These are phyloP conservation scores for Entomortierella chlamydospora DNA, from an alignment of 192 early-diverging fungal genomes.

Conservation along the genomic window DNA sequence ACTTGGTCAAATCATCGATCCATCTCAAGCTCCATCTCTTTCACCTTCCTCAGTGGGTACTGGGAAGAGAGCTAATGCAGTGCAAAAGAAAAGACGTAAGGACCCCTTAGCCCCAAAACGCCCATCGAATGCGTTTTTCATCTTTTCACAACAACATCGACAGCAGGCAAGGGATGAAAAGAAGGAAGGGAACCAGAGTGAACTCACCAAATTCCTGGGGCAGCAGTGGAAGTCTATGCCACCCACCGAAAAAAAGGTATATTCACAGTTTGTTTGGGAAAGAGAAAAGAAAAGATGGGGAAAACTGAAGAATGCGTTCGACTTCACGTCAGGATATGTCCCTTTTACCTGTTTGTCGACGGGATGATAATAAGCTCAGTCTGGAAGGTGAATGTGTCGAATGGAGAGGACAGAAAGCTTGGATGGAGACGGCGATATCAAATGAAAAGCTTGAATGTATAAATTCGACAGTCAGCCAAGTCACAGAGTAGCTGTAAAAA, in stretches of 20 bases:
- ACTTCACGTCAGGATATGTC: too few relatives aligned
- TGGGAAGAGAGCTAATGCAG: constrained; percentile 16
- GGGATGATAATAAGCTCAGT: too few relatives aligned
- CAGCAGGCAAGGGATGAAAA: constrained; percentile 53
- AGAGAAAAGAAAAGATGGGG: background rate
- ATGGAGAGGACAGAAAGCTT: too few relatives aligned
- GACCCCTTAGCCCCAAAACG: constrained; percentile 54
- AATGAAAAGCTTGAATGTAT: too few relatives aligned
- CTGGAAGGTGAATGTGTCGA: too few relatives aligned
- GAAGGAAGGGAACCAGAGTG: constrained; percentile 55
- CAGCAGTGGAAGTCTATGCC: constrained; percentile 53
- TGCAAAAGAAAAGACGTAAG: constrained; percentile 54
- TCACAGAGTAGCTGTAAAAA: too few relatives aligned
- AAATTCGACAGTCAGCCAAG: too few relatives aligned
- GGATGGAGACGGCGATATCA: too few relatives aligned
- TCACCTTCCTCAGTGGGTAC: background rate
- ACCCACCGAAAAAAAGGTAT: constrained; percentile 53
- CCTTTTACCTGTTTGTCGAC: too few relatives aligned
- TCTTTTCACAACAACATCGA: constrained; percentile 55
- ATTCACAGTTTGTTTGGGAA: background rate
- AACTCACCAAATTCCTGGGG: constrained; percentile 52
- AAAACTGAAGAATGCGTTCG: background rate
- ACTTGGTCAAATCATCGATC: background rate
- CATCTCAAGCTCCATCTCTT: background rate
- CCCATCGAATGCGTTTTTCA: constrained; percentile 53